Evolutionary conservation across 2,329 filamentous ascomycete species (phyloP), one percentile per base, ranked within the genome.

Genomic region (Seiridium unicorne): DNA sequence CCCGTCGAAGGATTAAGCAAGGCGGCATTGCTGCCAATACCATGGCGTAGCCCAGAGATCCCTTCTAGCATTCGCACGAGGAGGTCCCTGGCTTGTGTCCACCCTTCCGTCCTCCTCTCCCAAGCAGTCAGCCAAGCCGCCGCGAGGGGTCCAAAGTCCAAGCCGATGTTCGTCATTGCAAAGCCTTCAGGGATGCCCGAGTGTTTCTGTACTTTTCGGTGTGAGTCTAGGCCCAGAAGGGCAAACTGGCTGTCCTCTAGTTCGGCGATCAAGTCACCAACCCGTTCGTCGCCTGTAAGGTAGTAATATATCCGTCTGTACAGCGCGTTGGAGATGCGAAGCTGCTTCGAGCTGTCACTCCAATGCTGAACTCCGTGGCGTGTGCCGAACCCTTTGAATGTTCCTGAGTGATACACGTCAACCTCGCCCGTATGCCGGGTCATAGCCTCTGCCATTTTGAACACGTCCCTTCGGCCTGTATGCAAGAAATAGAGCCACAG

Each of bases 311-410:
- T 77, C 65, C 83, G 83, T 8, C 84, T 75, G 65, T 86, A 87
- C 46, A 82, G 79, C 0, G 83, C 79, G 13, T 83, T 79, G 0
- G 85, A 84, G 18, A 89, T 85, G 18, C 86, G 82, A 0, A 81
- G 82, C 70, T 89, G 86, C 66, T 89, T 88, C 0, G 81, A 79
- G 57, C 82, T 86, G 65, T 89, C 86, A 13, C 78, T 70, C 73
- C 78, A 89, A 64, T 89, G 86, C 68, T 87, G 84, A 0, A 89
- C 82, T 1, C 85, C 85, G 61, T 89, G 86, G 3, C 86, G 77
- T 0, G 86, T 88, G 1, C 86, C 86, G 2, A 89, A 77, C 0
- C 85, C 85, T 60, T 82, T 85, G 71, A 78, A 86, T 6, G 76
- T 70, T 0, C 86, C 85, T 0, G 82, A 66, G 63, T 89, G 86